Conservation (phyloP, 2,329 filamentous ascomycete species). For the Elsinoe ampelina region DNA sequence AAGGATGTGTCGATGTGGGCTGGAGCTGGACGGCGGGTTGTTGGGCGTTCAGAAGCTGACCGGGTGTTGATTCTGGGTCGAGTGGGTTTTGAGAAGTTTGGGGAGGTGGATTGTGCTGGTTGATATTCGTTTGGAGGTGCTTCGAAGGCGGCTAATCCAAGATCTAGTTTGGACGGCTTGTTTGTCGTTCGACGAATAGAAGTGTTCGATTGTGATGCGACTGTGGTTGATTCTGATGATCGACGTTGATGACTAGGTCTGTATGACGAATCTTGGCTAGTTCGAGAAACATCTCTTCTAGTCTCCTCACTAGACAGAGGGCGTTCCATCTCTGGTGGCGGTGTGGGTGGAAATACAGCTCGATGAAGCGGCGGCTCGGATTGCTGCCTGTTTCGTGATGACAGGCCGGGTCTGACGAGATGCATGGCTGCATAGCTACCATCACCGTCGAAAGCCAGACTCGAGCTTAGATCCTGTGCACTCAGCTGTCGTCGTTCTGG, state of each 20-base stretch:
- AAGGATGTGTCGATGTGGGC: slow-evolving; percentile 4
- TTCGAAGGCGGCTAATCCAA: slow-evolving; percentile 41
- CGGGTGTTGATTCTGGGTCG: slow-evolving; percentile 22
- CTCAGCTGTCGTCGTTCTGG: slow-evolving; percentile 22
- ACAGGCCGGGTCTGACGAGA: slow-evolving; percentile 76
- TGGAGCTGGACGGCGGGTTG: slow-evolving; percentile 17
- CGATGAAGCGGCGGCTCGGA: slow-evolving; percentile 72
- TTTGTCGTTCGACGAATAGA: slow-evolving; percentile 35
- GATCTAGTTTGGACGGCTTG: slow-evolving; percentile 40
- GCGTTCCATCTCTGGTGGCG: slow-evolving; percentile 74
- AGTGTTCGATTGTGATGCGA: slow-evolving; percentile 15
- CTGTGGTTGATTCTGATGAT: slow-evolving; percentile 33
- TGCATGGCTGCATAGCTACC: slow-evolving; percentile 91
- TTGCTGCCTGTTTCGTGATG: slow-evolving; percentile 66
- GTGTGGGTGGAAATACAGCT: slow-evolving; percentile 93
- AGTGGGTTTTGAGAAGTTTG: background rate
- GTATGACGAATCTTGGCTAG: slow-evolving; percentile 30
- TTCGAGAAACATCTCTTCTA: slow-evolving; percentile 14
- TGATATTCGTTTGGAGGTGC: slow-evolving; percentile 21
- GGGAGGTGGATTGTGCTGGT: background rate
- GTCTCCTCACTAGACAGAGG: slow-evolving; percentile 18
- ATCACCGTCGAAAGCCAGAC: slow-evolving; percentile 60
- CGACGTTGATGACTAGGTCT: slow-evolving; percentile 27
- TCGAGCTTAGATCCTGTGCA: slow-evolving; percentile 13
- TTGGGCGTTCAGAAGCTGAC: slow-evolving; percentile 37